Conservation (phyloP, 1,284 basidiomycete genomes). For the Ustilago tritici region DNA sequence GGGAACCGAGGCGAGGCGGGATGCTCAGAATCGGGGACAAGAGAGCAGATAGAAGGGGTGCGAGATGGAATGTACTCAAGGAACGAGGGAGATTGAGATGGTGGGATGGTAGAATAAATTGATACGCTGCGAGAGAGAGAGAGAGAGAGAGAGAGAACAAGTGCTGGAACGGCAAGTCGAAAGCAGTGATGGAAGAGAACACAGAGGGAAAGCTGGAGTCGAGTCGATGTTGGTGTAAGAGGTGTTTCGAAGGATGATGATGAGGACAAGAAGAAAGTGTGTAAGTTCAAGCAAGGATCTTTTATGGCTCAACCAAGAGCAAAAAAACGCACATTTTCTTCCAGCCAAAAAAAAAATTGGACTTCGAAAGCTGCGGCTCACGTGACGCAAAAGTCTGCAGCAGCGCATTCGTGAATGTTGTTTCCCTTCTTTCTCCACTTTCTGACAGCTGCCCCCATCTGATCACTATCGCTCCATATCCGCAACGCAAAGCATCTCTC, state of each 20-base stretch:
- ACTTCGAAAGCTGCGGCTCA: constrained; percentile 19
- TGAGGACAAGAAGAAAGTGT: background rate
- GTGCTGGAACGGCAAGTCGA: too few relatives aligned
- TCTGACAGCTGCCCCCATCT: constrained; percentile 5
- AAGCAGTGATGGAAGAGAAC: background rate
- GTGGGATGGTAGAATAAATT: background rate
- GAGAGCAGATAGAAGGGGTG: background rate
- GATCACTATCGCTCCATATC: background rate
- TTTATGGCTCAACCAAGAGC: background rate
- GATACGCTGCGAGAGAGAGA: too few relatives aligned
- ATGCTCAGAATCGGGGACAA: background rate
- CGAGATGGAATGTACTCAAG: too few relatives aligned
- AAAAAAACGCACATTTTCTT: constrained; percentile 6
- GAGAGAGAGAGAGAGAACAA: too few relatives aligned
- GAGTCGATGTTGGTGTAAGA: background rate
- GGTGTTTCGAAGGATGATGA: constrained; percentile 3
- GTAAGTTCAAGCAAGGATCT: background rate
- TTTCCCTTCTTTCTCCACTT: constrained; percentile 42
- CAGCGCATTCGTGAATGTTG: constrained; percentile 11
- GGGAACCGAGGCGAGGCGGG: background rate
- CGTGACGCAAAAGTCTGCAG: constrained; percentile 24
- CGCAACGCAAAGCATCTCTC: background rate
- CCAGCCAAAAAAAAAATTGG: background rate
- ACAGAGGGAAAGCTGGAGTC: background rate
- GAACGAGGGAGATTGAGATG: too few relatives aligned